A percentile compares a stretch with the other conserved stretches of the same genome.
Evolutionary conservation across 805 yeast species (phyloP).

Genomic region (Clavispora carvajalis): DNA sequence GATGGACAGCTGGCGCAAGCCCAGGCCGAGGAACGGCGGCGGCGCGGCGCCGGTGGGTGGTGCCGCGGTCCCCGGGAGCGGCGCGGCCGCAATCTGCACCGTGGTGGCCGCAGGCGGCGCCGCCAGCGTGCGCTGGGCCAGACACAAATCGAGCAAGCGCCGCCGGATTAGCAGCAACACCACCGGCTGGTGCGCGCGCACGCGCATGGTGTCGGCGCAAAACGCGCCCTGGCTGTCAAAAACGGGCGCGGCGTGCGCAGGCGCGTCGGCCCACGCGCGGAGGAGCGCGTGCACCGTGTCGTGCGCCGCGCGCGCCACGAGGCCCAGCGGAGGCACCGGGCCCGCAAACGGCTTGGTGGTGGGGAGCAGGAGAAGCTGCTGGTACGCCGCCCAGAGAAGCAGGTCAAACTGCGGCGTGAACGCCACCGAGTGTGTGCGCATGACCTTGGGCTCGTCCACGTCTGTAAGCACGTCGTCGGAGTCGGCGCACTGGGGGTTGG

Average conservation of each 20-base stretch:
- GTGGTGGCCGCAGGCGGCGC: conserved; percentile 8
- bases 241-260: conserved; percentile 6
- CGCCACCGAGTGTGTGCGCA: conserved; percentile 24
- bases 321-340: conserved; percentile 38
- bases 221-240: conserved; percentile 33
- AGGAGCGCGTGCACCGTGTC: conserved; percentile 31
- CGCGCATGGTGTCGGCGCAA: conserved; percentile 26
- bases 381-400: conserved; percentile 30
- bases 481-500: conserved; percentile 32
- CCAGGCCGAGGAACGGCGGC: conserved; percentile 12
- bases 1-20: conserved; percentile 33
- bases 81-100: conserved; percentile 10
- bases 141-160: conserved; percentile 36
- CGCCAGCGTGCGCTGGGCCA: conserved; percentile 13
- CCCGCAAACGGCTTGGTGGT: conserved; percentile 44
- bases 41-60: background rate
- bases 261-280: conserved; percentile 9
- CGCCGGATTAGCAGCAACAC: conserved; percentile 38
- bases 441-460: conserved; percentile 28
- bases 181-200: conserved; percentile 31
- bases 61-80: background rate
- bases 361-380: conserved; percentile 33
- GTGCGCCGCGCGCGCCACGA: conserved; percentile 39
- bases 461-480: conserved; percentile 40
- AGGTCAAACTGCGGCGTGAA: conserved; percentile 35